Conservation (phyloP, 371 early-diverging fungal species). For the Actinomucor elegans region DNA sequence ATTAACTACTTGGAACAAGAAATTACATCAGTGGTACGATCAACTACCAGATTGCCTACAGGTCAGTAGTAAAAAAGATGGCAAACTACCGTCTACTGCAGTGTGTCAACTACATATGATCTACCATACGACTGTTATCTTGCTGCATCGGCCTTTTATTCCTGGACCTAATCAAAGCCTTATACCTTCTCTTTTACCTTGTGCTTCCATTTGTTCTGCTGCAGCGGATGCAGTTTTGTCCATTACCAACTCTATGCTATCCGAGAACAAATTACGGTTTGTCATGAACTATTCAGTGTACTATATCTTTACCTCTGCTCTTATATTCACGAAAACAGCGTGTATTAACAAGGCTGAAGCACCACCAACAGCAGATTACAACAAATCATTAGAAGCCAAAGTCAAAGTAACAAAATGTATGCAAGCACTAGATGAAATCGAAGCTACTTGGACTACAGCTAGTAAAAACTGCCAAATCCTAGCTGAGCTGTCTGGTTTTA, state of each 20-base stretch:
- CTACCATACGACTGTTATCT: conserved; percentile 42
- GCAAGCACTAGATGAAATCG: conserved; percentile 37
- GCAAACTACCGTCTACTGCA: conserved; percentile 17
- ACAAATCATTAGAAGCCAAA: conserved; percentile 27
- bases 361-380: not conserved
- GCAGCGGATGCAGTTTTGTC: conserved; percentile 50
- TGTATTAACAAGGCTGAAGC: conserved; percentile 4
- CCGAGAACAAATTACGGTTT: conserved; percentile 30
- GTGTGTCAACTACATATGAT: conserved; percentile 49
- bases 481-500: conserved; percentile 43
- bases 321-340: conserved; percentile 35
- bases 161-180: conserved; percentile 28
- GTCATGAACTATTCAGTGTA: conserved; percentile 40
- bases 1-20: conserved; percentile 35
- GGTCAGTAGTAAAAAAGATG: conserved; percentile 15
- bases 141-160: conserved; percentile 47
- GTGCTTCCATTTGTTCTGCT: conserved; percentile 43
- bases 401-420: conserved; percentile 35
- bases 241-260: conserved; percentile 38
- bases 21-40: conserved; percentile 46
- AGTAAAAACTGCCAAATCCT: conserved; percentile 41
- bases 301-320: conserved; percentile 42
- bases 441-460: conserved; percentile 36
- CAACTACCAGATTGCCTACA: conserved; percentile 43
- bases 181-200: conserved; percentile 33